Percentiles rank a stretch among this genome's conserved stretches.
Conservation (phyloP, 2,329 filamentous ascomycete genomes). For the Arthrinium phaeospermum region DNA sequence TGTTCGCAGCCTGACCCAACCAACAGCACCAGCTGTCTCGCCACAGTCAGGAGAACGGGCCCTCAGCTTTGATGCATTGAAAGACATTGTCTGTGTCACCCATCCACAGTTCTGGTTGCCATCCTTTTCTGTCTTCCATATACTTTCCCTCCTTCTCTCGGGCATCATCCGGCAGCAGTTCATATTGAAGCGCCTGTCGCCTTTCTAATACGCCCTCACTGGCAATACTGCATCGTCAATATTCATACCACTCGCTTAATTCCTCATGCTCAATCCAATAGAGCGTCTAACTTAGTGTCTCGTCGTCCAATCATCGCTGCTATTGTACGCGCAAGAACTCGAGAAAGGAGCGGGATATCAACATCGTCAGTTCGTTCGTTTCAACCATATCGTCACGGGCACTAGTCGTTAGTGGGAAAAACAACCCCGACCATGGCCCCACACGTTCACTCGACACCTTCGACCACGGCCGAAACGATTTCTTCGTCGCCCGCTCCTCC, state of each 20-base stretch:
- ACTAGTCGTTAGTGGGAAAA: conserved; percentile 2
- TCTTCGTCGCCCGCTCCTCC: not conserved
- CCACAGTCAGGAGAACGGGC: conserved; percentile 6
- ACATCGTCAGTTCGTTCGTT: not conserved
- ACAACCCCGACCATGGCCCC: conserved; percentile 1
- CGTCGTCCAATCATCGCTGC: not conserved
- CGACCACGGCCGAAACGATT: not conserved
- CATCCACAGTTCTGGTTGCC: not conserved
- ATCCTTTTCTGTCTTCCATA: not conserved
- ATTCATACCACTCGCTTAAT: not conserved
- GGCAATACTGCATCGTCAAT: not conserved
- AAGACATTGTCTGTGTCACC: not conserved
- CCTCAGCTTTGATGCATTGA: not conserved
- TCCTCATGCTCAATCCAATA: not conserved
- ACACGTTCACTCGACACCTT: not conserved
- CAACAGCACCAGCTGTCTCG: not conserved
- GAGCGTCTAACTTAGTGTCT: too few species aligned
- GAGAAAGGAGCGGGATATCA: not conserved
- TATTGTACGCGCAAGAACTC: not conserved
- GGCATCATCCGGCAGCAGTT: not conserved
- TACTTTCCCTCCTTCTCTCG: not conserved
- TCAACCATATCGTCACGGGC: not conserved
- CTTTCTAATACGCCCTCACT: not conserved
- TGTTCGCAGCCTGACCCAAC: not conserved
- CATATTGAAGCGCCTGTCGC: not conserved